Evolutionary conservation across 192 early-diverging fungal genomes (phyloP).

Genomic region (Pilobolus umbonatus): DNA sequence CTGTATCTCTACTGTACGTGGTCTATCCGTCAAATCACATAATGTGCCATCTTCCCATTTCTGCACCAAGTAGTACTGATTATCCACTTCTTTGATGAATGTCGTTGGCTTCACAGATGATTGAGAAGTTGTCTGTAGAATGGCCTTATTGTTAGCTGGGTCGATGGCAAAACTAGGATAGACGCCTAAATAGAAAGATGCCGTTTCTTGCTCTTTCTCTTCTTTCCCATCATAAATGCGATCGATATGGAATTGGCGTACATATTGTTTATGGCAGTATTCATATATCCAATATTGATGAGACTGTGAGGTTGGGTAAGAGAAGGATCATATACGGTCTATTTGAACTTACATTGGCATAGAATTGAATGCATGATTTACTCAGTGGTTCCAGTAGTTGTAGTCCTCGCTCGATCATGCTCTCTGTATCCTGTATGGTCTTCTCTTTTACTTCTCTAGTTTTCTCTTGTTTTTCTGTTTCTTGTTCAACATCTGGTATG

Average conservation of each 20-base stretch:
- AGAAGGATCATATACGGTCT: background rate
- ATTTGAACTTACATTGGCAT: slow-evolving; percentile 7
- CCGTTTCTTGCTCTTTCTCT: slow-evolving; percentile 5
- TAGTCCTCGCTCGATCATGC: slow-evolving; percentile 49
- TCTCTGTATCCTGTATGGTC: slow-evolving; percentile 30
- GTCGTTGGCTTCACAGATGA: slow-evolving; percentile 18
- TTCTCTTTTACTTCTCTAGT: slow-evolving; percentile 11
- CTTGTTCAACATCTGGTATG: slow-evolving; percentile 42
- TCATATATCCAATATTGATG: slow-evolving; percentile 78
- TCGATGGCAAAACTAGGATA: slow-evolving; percentile 3
- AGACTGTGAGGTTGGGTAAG: slow-evolving; percentile 4
- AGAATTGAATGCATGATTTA: slow-evolving; percentile 44
- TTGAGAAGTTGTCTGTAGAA: background rate
- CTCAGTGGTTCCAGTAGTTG: slow-evolving; percentile 48
- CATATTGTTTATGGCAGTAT: slow-evolving; percentile 64
- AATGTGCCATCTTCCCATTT: slow-evolving; percentile 68
- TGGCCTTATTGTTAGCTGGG: background rate
- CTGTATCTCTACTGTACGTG: slow-evolving; percentile 70
- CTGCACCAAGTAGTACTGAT: slow-evolving; percentile 61
- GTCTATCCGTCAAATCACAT: slow-evolving; percentile 69
- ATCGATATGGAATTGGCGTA: slow-evolving; percentile 30
- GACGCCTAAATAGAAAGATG: slow-evolving; percentile 15
- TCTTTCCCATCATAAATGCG: slow-evolving; percentile 6
- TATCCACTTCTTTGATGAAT: slow-evolving; percentile 36
- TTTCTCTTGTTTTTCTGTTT: slow-evolving; percentile 17